These are phyloP conservation scores for Magnusiomyces paraingens DNA, from an alignment of 1,139 yeast species.

Conservation along the genomic window DNA sequence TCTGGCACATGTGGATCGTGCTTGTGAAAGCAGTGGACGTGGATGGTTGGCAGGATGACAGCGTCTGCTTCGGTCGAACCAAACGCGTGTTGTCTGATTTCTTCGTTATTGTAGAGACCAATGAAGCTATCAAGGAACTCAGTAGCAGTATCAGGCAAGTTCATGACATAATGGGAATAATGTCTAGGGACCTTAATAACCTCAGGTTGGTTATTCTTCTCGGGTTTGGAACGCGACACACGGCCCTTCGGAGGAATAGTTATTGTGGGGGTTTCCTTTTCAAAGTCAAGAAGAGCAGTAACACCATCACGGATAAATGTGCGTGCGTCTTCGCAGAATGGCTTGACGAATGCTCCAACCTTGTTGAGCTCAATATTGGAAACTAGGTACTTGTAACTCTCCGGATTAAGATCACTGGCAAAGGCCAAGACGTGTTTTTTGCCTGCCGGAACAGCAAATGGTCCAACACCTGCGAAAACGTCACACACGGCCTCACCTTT, in stretches of 20 bases:
- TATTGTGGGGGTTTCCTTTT: slow-evolving; percentile 17
- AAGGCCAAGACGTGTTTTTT: slow-evolving; percentile 71
- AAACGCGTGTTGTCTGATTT: slow-evolving; percentile 33
- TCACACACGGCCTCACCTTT: slow-evolving; percentile 72
- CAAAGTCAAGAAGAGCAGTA: slow-evolving; percentile 38
- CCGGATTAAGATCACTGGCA: slow-evolving; percentile 93
- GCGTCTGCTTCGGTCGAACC: slow-evolving; percentile 18
- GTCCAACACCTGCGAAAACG: slow-evolving; percentile 98
- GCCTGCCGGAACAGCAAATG: slow-evolving; percentile 95
- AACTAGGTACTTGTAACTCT: slow-evolving; percentile 62
- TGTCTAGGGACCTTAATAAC: slow-evolving; percentile 49
- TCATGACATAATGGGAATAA: slow-evolving; percentile 81
- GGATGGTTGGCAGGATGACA: slow-evolving; percentile 59
- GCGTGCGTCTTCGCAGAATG: slow-evolving; percentile 76
- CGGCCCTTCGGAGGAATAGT: slow-evolving; percentile 12
- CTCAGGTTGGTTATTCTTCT: slow-evolving; percentile 21
- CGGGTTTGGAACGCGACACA: slow-evolving; percentile 23
- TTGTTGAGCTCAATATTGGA: slow-evolving; percentile 63
- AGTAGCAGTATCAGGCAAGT: slow-evolving; percentile 87
- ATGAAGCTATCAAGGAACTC: slow-evolving; percentile 72
- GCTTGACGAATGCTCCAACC: slow-evolving; percentile 50
- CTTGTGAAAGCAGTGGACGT: slow-evolving; percentile 92
- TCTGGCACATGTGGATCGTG: slow-evolving; percentile 65
- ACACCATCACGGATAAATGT: slow-evolving; percentile 65
- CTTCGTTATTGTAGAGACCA: slow-evolving; percentile 53